Conservation (phyloP, 108 stramenopile genomes). For the Cylindrotheca closterium region DNA sequence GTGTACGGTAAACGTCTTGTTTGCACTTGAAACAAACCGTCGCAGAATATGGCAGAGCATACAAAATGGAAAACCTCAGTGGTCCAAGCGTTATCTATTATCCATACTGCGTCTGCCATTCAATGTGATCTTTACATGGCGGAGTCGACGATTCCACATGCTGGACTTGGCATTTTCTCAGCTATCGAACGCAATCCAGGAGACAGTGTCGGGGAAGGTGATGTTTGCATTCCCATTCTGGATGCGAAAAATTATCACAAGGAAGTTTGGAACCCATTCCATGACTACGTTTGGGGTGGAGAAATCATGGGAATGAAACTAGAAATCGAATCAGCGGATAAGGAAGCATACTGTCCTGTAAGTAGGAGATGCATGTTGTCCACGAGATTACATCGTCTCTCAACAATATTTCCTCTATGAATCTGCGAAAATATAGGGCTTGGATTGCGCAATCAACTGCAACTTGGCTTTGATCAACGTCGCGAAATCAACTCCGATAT, state of each 20-base stretch:
- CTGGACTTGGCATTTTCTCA: conserved; percentile 70
- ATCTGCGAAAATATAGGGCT: too few species aligned
- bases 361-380: conserved; percentile 21
- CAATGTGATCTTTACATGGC: conserved; percentile 63
- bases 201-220: conserved; percentile 41
- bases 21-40: too few species aligned
- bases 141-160: conserved; percentile 58
- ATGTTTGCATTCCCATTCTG: conserved; percentile 49
- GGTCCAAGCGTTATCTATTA: too few species aligned
- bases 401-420: too few species aligned
- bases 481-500: conserved; percentile 6
- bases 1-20: too few species aligned
- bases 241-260: conserved; percentile 48
- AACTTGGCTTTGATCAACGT: conserved; percentile 35
- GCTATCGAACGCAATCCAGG: conserved; percentile 16
- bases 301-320: conserved; percentile 25
- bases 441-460: conserved; percentile 46
- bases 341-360: too few species aligned
- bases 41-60: too few species aligned
- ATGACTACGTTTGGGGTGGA: conserved; percentile 55
- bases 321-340: conserved; percentile 6
- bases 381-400: too few species aligned
- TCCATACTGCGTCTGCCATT: too few species aligned
- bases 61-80: too few species aligned
- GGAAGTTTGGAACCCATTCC: conserved; percentile 19